Base-by-base conservation (phyloP, 1,139 yeast genomes). In the Maudiozyma humilis region DNA sequence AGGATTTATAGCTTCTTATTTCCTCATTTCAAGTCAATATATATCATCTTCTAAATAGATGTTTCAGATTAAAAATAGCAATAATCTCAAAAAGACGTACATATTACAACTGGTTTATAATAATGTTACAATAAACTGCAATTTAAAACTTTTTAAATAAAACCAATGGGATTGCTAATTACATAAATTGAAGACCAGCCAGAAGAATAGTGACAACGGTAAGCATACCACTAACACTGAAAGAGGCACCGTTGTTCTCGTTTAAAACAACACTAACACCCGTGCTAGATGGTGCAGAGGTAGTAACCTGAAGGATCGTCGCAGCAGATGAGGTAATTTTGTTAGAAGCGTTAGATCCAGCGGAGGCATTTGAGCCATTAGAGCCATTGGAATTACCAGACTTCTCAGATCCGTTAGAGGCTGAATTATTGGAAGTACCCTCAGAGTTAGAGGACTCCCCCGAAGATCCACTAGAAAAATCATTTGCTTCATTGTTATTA, bases 391-490 rank as follows among this genome's bases (percentile, higher is more conserved):
- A 7, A n/a, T n/a, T n/a, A n/a, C n/a, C n/a, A n/a, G n/a, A n/a
- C n/a, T n/a, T n/a, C n/a, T n/a, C n/a, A 33, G 36, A 33, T 12
- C 23, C 36, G 23, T 34, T 34, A 8, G 36, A 34, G n/a, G n/a
- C n/a, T 8, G 36, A 34, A 6, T 27, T 27, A 8, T 34, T 34
- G 12, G 36, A 32, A 15, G 36, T 19, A 17, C n/a, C 18, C 16
- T 16, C 20, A 16, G n/a, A n/a, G n/a, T n/a, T n/a, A n/a, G n/a
- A n/a, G n/a, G n/a, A n/a, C n/a, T n/a, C n/a, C n/a, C n/a, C n/a
- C n/a, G 36, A 34, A 16, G 25, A 34, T 3, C 12, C 25, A 17
- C 20, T 14, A 14, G 39, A 14, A 36, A 16, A 8, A 14, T 20
- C 29, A 20, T 12, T 36, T 16, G 32, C 14, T 16, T 10, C 13